Percentiles rank a stretch among this genome's conserved stretches.
Conservation (phyloP, 352 stramenopile genomes). For the Globisporangium paroecandrum region DNA sequence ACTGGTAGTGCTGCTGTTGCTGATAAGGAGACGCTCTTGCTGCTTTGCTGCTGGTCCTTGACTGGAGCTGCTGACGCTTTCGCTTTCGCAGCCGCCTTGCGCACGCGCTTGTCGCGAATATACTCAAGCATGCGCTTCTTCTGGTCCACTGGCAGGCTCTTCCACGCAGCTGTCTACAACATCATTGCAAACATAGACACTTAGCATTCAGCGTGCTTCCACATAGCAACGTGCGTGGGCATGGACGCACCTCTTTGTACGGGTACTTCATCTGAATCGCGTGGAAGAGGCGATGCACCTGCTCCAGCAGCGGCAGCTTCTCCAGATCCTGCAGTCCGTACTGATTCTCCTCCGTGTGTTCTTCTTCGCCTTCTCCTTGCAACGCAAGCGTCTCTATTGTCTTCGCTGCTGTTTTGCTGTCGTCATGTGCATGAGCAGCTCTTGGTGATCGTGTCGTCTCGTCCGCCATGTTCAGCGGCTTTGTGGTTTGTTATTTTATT, state of each 20-base stretch:
- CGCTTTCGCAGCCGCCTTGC: constrained; percentile 21
- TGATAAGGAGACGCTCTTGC: background rate
- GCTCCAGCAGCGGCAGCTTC: constrained; percentile 71
- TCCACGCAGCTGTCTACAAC: constrained; percentile 70
- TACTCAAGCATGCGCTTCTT: constrained; percentile 82
- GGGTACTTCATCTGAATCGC: constrained; percentile 79
- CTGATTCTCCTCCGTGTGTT: constrained; percentile 43
- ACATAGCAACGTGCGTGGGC: background rate
- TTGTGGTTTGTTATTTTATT: background rate
- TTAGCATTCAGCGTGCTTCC: background rate
- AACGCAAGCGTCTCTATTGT: background rate
- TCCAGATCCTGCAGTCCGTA: constrained; percentile 68
- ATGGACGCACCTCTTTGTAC: constrained; percentile 62
- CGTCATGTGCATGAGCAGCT: background rate
- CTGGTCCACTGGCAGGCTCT: constrained; percentile 63
- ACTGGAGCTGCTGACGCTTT: constrained; percentile 7
- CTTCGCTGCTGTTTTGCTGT: background rate
- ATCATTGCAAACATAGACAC: background rate
- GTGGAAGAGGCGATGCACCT: constrained; percentile 82
- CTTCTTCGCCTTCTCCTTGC: background rate
- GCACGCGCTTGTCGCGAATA: constrained; percentile 62
- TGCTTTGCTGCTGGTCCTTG: constrained; percentile 2
- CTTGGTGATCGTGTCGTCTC: background rate
- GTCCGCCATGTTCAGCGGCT: background rate
- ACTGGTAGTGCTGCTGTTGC: constrained; percentile 5